Base-by-base conservation (phyloP, 2,329 filamentous ascomycete species). In the Ophiosphaerella korrae region DNA sequence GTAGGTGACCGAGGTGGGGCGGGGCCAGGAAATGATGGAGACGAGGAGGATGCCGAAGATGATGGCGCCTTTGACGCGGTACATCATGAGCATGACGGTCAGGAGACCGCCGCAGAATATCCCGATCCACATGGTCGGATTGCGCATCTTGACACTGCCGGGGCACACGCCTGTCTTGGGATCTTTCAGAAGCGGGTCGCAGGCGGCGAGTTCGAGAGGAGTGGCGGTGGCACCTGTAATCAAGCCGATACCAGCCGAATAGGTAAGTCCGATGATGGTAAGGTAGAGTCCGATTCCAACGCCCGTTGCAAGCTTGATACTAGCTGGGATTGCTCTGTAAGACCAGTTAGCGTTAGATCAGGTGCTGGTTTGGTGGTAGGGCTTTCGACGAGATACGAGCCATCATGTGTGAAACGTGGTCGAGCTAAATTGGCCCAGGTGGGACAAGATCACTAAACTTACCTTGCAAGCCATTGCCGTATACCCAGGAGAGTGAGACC, bases 11-110 rank as follows among this genome's bases (percentile, higher is more conserved):
- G 82, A 71, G 0, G 90, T 93, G 14, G 79, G 77, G 21, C 91
- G 84, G 0, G 91, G 91, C 91, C 91, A 96, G 7, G 90, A 95
- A 72, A 94, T 91, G 74, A 95, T 88, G 57, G 88, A 91, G 49
- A 95, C 90, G 23, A 95, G 83, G 23, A 92, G 72, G 57, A 95
- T 94, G 33, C 91, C 91, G 32, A 84, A 82, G 63, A 95, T 92
- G 64, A 96, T 88, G 49, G 91, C 91, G 50, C 90, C 90, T 76
- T 93, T 93, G 73, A 95, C 84, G 16, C 90, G 86, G 73, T 91
- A 95, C 78, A 92, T 83, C 86, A 93, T 89, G 46, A 95, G 77
- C 58, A 94, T 77, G 29, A 87, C 87, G 1, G 90, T 95, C 42
- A 95, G 76, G 57, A 95, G 82, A 53, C 90, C 90, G 37, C 90